phyloP scores from a whole-genome alignment of 768 basidiomycete genomes.

The Mycena galericulata region DNA sequence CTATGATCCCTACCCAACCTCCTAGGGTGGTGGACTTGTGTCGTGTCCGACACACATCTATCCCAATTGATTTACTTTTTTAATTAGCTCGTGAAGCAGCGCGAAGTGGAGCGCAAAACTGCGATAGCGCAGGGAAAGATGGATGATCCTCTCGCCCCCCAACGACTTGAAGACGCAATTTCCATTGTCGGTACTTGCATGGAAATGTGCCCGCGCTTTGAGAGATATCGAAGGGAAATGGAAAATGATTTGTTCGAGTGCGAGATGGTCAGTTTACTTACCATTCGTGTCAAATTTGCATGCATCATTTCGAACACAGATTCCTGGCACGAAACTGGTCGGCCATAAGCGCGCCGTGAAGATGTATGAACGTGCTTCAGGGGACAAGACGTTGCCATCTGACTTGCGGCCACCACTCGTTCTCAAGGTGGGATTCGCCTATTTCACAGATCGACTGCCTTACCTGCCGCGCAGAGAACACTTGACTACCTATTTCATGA shows the following conservation, averaged over 20 bases:
- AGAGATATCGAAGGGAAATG: constrained; percentile 89
- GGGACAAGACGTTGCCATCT: constrained; percentile 91
- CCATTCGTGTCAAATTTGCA: constrained; percentile 13
- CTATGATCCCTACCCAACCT: constrained; percentile 22
- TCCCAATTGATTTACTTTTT: constrained; percentile 34
- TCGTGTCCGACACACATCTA: constrained; percentile 15
- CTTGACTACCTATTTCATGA: constrained; percentile 93
- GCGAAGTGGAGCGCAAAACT: constrained; percentile 76
- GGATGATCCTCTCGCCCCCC: constrained; percentile 85
- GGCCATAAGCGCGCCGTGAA: constrained; percentile 92
- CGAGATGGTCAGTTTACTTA: constrained; percentile 80
- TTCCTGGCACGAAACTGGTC: constrained; percentile 86
- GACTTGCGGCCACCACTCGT: constrained; percentile 91
- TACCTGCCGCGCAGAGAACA: constrained; percentile 66
- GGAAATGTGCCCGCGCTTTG: constrained; percentile 96
- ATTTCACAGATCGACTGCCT: constrained; percentile 7
- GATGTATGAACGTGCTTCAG: constrained; percentile 94
- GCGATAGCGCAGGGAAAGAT: constrained; percentile 89
- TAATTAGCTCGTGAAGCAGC: constrained; percentile 75
- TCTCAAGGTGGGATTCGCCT: constrained; percentile 68
- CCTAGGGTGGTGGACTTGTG: background rate
- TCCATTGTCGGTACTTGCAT: constrained; percentile 92
- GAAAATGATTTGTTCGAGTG: constrained; percentile 89
- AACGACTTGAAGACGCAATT: constrained; percentile 89
- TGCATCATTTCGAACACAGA: constrained; percentile 61